A percentile compares a stretch with the other conserved stretches of the same genome.
These are phyloP conservation scores for Melampsora americana DNA, from an alignment of 1,284 basidiomycete species.

Conservation along the genomic window DNA sequence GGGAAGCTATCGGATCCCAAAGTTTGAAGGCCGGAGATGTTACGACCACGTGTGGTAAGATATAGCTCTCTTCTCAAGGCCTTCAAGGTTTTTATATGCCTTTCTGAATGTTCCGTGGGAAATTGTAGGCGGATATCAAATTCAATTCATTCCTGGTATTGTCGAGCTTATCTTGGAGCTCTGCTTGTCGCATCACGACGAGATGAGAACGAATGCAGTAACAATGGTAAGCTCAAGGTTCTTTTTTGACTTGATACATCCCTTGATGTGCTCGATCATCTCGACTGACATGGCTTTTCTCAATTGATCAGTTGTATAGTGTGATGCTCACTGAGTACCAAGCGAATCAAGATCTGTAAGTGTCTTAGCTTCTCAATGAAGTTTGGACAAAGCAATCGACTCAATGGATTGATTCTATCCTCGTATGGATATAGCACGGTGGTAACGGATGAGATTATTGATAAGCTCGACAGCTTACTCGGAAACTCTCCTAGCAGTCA, in stretches of 20 bases:
- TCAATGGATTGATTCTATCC: constrained; percentile 43
- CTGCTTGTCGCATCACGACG: constrained; percentile 90
- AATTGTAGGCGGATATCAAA: constrained; percentile 48
- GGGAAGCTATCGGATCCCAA: constrained; percentile 78
- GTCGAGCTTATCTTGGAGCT: constrained; percentile 87
- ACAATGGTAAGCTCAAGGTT: constrained; percentile 34
- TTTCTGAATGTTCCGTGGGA: neutral
- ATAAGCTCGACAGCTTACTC: constrained; percentile 82
- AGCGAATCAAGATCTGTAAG: constrained; percentile 39
- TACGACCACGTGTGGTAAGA: constrained; percentile 54
- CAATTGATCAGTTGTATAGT: constrained; percentile 28
- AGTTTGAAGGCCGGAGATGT: constrained; percentile 58
- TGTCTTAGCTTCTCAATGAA: neutral
- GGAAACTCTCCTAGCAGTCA: constrained; percentile 65
- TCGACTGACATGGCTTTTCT: neutral
- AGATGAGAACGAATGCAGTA: constrained; percentile 81
- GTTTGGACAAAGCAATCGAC: too few species aligned
- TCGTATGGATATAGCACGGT: constrained; percentile 46
- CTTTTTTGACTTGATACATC: neutral
- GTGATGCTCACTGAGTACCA: constrained; percentile 40
- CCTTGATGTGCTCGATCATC: neutral
- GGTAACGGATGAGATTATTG: constrained; percentile 89
- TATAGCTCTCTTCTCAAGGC: neutral
- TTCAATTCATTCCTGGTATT: constrained; percentile 63
- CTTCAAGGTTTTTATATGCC: neutral